Conservation (phyloP, 2,329 filamentous ascomycete species). For the Penicillium sp. region DNA sequence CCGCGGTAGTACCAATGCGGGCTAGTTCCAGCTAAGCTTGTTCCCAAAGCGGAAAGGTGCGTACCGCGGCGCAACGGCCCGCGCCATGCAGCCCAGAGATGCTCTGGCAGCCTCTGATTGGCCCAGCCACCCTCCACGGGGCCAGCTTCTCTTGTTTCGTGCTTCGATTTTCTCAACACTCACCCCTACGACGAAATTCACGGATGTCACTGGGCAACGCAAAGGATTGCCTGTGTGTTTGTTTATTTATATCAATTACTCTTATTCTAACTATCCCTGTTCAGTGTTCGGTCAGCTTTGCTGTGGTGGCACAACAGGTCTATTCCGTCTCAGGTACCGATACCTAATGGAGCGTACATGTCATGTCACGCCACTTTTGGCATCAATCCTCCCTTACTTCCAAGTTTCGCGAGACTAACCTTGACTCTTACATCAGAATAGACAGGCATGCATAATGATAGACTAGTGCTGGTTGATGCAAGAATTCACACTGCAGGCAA, state of each 20-base stretch:
- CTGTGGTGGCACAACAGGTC: too few relatives aligned
- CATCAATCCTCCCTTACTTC: not conserved
- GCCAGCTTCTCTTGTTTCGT: not conserved
- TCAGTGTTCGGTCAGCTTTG: not conserved
- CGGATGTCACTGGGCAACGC: not conserved
- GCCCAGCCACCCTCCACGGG: not conserved
- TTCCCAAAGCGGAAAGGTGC: constrained; percentile 9
- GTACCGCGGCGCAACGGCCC: constrained; percentile 11
- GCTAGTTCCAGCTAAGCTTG: not conserved
- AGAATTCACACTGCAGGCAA: too few relatives aligned
- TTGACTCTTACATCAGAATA: not conserved
- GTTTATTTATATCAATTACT: not conserved
- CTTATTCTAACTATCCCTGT: not conserved
- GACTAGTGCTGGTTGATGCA: not conserved
- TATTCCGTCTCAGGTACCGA: too few relatives aligned
- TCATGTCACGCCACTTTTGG: not conserved
- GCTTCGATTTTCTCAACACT: not conserved
- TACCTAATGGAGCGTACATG: not conserved
- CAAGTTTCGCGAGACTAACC: too few relatives aligned
- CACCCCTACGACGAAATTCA: not conserved
- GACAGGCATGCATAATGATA: not conserved
- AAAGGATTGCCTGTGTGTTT: not conserved
- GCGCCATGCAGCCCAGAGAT: constrained; percentile 12
- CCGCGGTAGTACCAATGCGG: not conserved
- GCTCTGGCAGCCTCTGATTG: constrained; percentile 15